Evolutionary conservation across 352 stramenopile species (phyloP).

Genomic region (Pythium sp.): DNA sequence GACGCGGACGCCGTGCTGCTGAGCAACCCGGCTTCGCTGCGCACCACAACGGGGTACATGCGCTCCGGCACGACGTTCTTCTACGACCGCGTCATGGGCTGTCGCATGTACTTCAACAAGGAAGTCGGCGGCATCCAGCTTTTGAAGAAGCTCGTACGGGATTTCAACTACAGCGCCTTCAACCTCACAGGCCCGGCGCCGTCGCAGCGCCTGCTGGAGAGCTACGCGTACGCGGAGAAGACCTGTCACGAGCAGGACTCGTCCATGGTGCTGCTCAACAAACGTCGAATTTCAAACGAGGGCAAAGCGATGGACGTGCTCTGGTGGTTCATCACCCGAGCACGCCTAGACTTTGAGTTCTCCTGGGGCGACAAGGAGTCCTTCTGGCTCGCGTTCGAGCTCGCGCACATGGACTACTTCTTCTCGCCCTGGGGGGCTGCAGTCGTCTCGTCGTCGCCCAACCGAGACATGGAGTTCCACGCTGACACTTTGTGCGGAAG

Average conservation of each 20-base stretch:
- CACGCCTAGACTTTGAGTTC: slow-evolving; percentile 32
- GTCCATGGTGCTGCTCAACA: slow-evolving; percentile 43
- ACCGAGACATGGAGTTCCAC: slow-evolving; percentile 34
- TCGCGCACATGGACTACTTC: slow-evolving; percentile 43
- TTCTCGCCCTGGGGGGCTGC: slow-evolving; percentile 50
- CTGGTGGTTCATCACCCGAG: slow-evolving; percentile 34
- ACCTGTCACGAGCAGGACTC: slow-evolving; percentile 67
- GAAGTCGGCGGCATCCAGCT: slow-evolving; percentile 24
- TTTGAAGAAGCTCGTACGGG: slow-evolving; percentile 36
- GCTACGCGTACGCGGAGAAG: slow-evolving; percentile 38
- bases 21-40: slow-evolving; percentile 38
- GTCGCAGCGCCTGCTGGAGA: slow-evolving; percentile 38
- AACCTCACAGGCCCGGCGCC: slow-evolving; percentile 22
- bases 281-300: slow-evolving; percentile 5
- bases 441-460: slow-evolving; percentile 33
- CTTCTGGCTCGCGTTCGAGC: slow-evolving; percentile 53
- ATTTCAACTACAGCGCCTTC: slow-evolving; percentile 50
- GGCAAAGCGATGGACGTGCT: slow-evolving; percentile 33
- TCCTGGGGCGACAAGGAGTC: slow-evolving; percentile 50
- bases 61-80: slow-evolving; percentile 59
- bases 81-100: slow-evolving; percentile 62
- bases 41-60: slow-evolving; percentile 33
- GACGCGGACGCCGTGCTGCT: slow-evolving; percentile 56
- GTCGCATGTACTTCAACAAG: slow-evolving; percentile 49
- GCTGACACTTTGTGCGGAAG: slow-evolving; percentile 38